These are phyloP conservation scores for Tetraselmis chui DNA, from an alignment of 139 green algal species.

Conservation along the genomic window DNA sequence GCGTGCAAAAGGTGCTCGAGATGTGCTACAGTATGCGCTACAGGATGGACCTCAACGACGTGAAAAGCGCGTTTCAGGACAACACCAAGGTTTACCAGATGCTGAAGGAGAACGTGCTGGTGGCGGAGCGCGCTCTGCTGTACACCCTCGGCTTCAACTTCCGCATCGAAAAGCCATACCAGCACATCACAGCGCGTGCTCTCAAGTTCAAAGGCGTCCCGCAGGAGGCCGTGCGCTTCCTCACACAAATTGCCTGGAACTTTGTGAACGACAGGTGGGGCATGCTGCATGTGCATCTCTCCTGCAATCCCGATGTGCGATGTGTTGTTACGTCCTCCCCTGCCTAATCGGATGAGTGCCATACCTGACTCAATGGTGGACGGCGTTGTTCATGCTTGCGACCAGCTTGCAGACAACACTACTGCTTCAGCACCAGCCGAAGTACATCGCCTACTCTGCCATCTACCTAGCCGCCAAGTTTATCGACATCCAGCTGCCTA, in stretches of 20 bases:
- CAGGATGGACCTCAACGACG: background rate
- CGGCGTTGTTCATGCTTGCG: no score
- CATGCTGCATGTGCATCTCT: no score
- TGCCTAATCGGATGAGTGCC: no score
- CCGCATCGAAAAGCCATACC: background rate
- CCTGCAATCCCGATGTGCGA: no score
- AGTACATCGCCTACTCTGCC: background rate
- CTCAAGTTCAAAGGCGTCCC: background rate
- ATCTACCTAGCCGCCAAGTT: background rate
- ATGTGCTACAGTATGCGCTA: conserved; percentile 41
- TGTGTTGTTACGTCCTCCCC: no score
- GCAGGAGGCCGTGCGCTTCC: background rate
- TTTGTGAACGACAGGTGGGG: background rate
- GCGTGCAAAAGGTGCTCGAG: conserved; percentile 53
- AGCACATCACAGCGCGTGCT: background rate
- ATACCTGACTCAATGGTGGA: no score
- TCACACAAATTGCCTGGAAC: background rate
- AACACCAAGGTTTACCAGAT: conserved; percentile 8
- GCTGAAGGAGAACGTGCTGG: conserved; percentile 17
- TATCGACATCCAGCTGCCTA: background rate
- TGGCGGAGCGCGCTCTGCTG: conserved; percentile 37
- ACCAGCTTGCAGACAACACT: background rate
- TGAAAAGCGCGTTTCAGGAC: background rate
- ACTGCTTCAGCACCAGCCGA: background rate
- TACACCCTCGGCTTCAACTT: conserved; percentile 36